Base-by-base conservation (phyloP, 495 filamentous ascomycete species). In the Rhypophila decipiens region DNA sequence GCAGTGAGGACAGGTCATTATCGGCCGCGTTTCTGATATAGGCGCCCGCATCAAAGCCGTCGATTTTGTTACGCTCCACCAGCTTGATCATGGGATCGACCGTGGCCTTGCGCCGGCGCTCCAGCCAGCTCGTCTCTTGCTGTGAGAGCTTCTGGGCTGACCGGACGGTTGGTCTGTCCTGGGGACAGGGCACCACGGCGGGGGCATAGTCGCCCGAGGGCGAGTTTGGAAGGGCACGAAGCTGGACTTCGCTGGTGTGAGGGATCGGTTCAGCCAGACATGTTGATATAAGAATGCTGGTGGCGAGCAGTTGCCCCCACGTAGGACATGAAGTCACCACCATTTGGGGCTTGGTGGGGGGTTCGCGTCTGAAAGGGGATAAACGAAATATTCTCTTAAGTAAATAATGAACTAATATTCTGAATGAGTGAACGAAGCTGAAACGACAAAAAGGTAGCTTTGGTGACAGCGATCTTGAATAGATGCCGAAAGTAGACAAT, bases 81-180 rank as follows among this genome's bases (percentile, higher is more conserved):
- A 95, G 81, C 20, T 87, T 74, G 23, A 71, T 75, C 78, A 95
- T 74, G n/a, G 87, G 78, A 2, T 75, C 59, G 27, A 87, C 52
- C 0, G 84, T 87, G 29, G 70, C 73, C 35, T 58, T 62, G 38
- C 82, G 68, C 42, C 83, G 69, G 38, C 64, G 72, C 35, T 46
- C 44, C 4, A 70, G 59, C 89, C 89, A 96, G 53, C 72, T 60
- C 22, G 71, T 75, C 65, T 96, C 89, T 35, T 84, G 69, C 19
- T 70, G 46, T 0, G 87, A 91, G 1, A 94, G 65, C 9, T 56
- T 52, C 35, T 5, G 35, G 19, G 85, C 87, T 19, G 59, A 49
- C 21, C 79, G 70, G 38, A 81, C 58, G 0, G 69, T 63, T 3
- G 76, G 75, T 53, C 66, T 66, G 17, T 59, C 49, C 8, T 46